A percentile compares a stretch with the other conserved stretches of the same genome.
phyloP scores from a whole-genome alignment of 2,329 filamentous ascomycete species.

The Aspergillus arachidicola region DNA sequence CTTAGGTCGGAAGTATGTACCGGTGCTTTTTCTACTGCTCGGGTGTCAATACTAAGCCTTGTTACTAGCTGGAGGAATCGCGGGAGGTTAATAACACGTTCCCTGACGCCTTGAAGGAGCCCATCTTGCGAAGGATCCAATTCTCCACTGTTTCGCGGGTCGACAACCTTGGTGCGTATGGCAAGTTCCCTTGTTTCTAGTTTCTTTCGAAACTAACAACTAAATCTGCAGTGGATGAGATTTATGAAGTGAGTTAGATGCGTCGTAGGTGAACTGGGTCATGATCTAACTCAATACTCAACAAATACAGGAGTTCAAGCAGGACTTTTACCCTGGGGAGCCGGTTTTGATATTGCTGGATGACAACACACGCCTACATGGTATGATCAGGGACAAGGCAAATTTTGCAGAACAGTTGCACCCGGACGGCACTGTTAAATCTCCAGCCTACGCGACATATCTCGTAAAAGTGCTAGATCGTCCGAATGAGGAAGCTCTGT shows the following conservation, averaged over 20 bases:
- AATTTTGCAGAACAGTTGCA: constrained; percentile 64
- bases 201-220: constrained; percentile 18
- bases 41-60: constrained; percentile 7
- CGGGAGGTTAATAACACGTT: constrained; percentile 90
- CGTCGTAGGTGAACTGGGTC: neutral
- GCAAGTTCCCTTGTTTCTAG: constrained; percentile 1
- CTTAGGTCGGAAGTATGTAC: constrained; percentile 80
- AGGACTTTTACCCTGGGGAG: constrained; percentile 89
- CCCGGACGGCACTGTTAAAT: constrained; percentile 69
- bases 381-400: constrained; percentile 82
- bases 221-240: constrained; percentile 48
- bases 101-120: constrained; percentile 86
- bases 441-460: constrained; percentile 73
- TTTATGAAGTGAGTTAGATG: constrained; percentile 48
- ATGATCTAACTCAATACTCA: constrained; percentile 20
- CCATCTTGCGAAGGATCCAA: constrained; percentile 86
- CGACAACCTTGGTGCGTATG: constrained; percentile 68
- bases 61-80: constrained; percentile 69
- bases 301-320: constrained; percentile 67
- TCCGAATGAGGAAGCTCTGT: constrained; percentile 71
- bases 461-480: constrained; percentile 73
- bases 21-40: constrained; percentile 8
- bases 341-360: constrained; percentile 72
- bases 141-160: constrained; percentile 87
- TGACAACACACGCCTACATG: constrained; percentile 70